Evolutionary conservation across 305 asterid species (phyloP), one percentile per base, ranked within the genome.

Genomic region (Ajuga reptans): DNA sequence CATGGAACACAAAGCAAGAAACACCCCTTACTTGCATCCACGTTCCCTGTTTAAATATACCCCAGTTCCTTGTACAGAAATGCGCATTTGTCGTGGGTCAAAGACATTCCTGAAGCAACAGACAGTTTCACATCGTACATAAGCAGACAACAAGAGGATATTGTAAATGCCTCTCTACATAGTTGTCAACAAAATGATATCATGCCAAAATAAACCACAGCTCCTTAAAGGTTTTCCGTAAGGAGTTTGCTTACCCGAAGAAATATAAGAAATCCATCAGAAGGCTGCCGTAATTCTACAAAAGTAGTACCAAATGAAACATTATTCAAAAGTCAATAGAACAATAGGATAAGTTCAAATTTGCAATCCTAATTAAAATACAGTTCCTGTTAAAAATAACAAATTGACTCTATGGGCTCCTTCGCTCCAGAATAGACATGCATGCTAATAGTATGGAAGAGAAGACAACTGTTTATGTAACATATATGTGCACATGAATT

Each of bases 231-330:
- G 31, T 58, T 49, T 43, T 36, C 24, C 17, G 41, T 33, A 37
- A 56, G 71, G 64, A 51, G 71, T 60, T 67, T 72, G 80, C 98
- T 83, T 84, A 93, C 98, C 98, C 98, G 57, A 90, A 93, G 87
- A 93, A 93, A 82, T 87, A 93, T 74, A 93, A 87, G 76, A 93
- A 93, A 81, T 93, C 99, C 97, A 90, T 89, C 81, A 93, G 84
- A 76, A 93, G 99, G 83, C 95, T 86, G 76, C 99, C 99, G 73
- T 75, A 87, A 77, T 83, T 93, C 98, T 93, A 80, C 78, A 64
- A 79, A 65, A 71, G 18, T 9, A 46, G 57, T 64, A 66, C 34
- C 17, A 58, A 56, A 57, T 46, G 39, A 75, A 21, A 69, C 49
- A 50, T 68, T 53, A 73, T 37, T 65, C 64, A 65, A 72, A 1